Conservation (phyloP, 805 yeast species). For the Kuraishia piskuri region DNA sequence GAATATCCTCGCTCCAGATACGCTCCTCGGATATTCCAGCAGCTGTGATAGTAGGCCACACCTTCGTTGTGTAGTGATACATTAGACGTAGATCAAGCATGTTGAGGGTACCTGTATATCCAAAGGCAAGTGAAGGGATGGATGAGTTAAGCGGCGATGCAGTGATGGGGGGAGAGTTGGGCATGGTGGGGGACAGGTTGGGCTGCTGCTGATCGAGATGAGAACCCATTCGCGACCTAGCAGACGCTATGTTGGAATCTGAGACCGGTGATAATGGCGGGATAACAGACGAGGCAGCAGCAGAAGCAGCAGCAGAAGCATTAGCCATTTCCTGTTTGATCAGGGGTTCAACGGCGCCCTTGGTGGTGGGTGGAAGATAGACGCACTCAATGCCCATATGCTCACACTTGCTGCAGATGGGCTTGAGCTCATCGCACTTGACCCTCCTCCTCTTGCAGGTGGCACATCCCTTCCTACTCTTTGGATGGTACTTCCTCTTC, state of each 20-base stretch:
- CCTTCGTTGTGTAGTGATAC: constrained; percentile 81
- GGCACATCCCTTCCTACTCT: constrained; percentile 82
- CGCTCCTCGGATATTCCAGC: constrained; percentile 84
- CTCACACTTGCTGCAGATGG: constrained; percentile 69
- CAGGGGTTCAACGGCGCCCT: neutral
- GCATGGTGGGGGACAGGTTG: constrained; percentile 1
- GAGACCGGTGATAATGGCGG: neutral
- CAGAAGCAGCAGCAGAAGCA: neutral
- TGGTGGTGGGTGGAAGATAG: constrained; percentile 24
- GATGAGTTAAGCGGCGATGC: constrained; percentile 5
- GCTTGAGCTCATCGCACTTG: constrained; percentile 85
- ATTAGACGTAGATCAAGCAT: constrained; percentile 73
- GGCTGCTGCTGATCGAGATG: neutral
- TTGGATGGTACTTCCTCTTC: constrained; percentile 82
- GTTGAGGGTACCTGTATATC: constrained; percentile 34
- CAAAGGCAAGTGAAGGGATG: constrained; percentile 5
- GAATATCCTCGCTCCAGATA: constrained; percentile 85
- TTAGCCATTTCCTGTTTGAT: neutral
- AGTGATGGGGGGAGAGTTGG: constrained; percentile 8
- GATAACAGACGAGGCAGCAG: neutral
- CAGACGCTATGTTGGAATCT: neutral
- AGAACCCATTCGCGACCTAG: neutral
- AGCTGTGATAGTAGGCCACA: constrained; percentile 79
- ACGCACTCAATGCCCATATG: constrained; percentile 76
- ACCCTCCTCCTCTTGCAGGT: constrained; percentile 87